Percentiles rank a stretch among this genome's conserved stretches.
Evolutionary conservation across 768 basidiomycete genomes (phyloP).

Genomic region (Lactarius indigo): DNA sequence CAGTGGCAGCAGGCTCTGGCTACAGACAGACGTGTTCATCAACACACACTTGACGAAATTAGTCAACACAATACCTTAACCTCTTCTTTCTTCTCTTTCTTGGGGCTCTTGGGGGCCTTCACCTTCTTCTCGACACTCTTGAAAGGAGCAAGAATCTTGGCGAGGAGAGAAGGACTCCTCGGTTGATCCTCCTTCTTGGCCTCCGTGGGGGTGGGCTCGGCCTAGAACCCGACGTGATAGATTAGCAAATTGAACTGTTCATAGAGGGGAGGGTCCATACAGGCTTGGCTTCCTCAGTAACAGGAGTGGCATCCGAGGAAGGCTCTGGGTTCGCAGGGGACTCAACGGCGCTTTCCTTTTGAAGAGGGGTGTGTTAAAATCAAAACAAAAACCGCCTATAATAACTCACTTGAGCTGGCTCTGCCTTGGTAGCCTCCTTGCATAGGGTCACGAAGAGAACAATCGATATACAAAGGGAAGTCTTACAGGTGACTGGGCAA

Average conservation of each 20-base stretch:
- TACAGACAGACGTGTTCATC: slow-evolving; percentile 8
- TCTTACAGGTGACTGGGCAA: slow-evolving; percentile 31
- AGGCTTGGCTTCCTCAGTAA: slow-evolving; percentile 33
- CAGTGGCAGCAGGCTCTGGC: slow-evolving; percentile 36
- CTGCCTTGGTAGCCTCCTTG: slow-evolving; percentile 42
- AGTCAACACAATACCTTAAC: slow-evolving; percentile 42
- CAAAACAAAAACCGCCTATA: background rate
- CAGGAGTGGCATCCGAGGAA: slow-evolving; percentile 32
- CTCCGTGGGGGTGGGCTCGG: slow-evolving; percentile 43
- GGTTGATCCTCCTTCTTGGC: slow-evolving; percentile 76
- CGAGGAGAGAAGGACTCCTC: slow-evolving; percentile 73
- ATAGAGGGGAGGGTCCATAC: slow-evolving; percentile 36
- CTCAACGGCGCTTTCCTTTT: slow-evolving; percentile 43
- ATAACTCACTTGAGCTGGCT: slow-evolving; percentile 39
- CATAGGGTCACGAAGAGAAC: slow-evolving; percentile 12
- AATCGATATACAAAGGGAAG: slow-evolving; percentile 18
- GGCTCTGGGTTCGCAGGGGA: slow-evolving; percentile 34
- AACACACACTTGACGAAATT: background rate
- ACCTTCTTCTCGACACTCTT: slow-evolving; percentile 44
- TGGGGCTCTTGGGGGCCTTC: slow-evolving; percentile 56
- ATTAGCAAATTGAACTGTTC: slow-evolving; percentile 30
- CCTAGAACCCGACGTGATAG: slow-evolving; percentile 29
- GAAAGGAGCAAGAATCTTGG: slow-evolving; percentile 78
- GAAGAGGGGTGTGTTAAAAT: slow-evolving; percentile 7
- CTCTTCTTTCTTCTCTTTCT: slow-evolving; percentile 80